Evolutionary conservation across 2,329 filamentous ascomycete genomes (phyloP).

Genomic region (Curvularia sp.): DNA sequence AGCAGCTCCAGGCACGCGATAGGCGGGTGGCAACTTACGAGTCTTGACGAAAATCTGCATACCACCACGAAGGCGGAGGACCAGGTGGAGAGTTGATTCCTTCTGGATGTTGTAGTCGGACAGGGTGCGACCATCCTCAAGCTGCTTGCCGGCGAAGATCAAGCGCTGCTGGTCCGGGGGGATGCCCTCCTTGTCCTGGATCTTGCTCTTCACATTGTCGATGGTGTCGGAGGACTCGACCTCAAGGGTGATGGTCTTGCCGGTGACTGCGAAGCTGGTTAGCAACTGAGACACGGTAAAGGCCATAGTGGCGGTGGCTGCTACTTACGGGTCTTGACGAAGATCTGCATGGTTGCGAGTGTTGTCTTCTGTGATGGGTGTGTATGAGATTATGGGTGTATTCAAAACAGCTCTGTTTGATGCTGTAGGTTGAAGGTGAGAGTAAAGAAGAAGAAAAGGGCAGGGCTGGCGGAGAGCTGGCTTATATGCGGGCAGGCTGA

Average conservation of each 20-base stretch:
- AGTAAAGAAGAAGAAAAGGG: conserved; percentile 27
- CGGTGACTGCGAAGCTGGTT: conserved; percentile 61
- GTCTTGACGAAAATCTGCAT: conserved; percentile 71
- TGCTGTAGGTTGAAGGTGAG: conserved; percentile 18
- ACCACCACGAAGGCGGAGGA: conserved; percentile 73
- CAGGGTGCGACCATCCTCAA: conserved; percentile 91
- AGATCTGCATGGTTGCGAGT: conserved; percentile 80
- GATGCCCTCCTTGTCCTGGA: conserved; percentile 97
- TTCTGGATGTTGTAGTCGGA: conserved; percentile 97
- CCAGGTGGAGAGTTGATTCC: conserved; percentile 74
- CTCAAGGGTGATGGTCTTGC: conserved; percentile 73
- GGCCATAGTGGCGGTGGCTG: conserved; percentile 33
- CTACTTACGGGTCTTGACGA: conserved; percentile 90
- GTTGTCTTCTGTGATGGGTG: conserved; percentile 8
- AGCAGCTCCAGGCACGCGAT: conserved; percentile 37
- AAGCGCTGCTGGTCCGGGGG: conserved; percentile 96
- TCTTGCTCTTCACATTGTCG: conserved; percentile 97
- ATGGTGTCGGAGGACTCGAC: conserved; percentile 82
- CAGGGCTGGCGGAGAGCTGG: conserved; percentile 27
- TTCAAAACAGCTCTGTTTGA: conserved; percentile 12
- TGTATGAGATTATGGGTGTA: conserved; percentile 21
- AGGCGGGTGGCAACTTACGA: conserved; percentile 39
- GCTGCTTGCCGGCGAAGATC: conserved; percentile 96
- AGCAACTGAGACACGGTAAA: conserved; percentile 37
- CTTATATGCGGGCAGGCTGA: conserved; percentile 44